A percentile compares a stretch with the other conserved stretches of the same genome.
Evolutionary conservation across 805 yeast genomes (phyloP).

Genomic region (Spencermartinsiella europaea): DNA sequence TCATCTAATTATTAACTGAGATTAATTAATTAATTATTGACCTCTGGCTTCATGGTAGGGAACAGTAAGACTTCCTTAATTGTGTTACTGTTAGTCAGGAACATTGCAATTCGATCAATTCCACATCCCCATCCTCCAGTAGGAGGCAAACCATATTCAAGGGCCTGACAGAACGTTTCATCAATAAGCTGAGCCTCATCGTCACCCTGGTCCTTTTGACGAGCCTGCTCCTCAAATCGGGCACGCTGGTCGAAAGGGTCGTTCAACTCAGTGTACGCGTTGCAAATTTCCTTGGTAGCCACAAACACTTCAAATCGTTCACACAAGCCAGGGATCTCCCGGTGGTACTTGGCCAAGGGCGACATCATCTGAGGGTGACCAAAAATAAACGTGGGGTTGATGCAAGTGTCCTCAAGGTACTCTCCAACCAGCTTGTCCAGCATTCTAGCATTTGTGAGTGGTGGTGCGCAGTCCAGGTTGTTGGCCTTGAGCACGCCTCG

Average conservation of each 20-base stretch:
- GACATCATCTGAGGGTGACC: conserved; percentile 99
- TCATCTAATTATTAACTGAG: too few species aligned
- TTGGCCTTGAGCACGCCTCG: conserved; percentile 70
- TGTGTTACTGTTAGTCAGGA: conserved; percentile 91
- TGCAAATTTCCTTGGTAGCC: conserved; percentile 96
- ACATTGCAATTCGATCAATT: conserved; percentile 97
- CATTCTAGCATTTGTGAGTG: conserved; percentile 97
- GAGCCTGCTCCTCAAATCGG: conserved; percentile 98
- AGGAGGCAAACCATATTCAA: conserved; percentile 98
- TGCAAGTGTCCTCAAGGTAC: conserved; percentile 79
- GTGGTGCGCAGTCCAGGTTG: conserved; percentile 84
- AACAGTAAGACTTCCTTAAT: conserved; percentile 95
- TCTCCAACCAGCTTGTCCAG: conserved; percentile 97
- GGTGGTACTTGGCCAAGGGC: conserved; percentile 94
- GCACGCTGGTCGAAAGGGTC: conserved; percentile 98
- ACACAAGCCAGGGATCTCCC: conserved; percentile 89
- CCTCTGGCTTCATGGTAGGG: conserved; percentile 98
- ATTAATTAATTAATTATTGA: conserved; percentile 30
- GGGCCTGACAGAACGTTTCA: conserved; percentile 95
- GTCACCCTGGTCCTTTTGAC: conserved; percentile 98
- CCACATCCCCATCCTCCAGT: conserved; percentile 99
- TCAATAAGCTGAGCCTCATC: conserved; percentile 97
- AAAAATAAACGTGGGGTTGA: conserved; percentile 95
- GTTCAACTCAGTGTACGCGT: conserved; percentile 97
- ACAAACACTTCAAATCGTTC: conserved; percentile 98